These are phyloP conservation scores for Sarcocystis neurona DNA, from an alignment of 169 alveolate species.

Conservation along the genomic window DNA sequence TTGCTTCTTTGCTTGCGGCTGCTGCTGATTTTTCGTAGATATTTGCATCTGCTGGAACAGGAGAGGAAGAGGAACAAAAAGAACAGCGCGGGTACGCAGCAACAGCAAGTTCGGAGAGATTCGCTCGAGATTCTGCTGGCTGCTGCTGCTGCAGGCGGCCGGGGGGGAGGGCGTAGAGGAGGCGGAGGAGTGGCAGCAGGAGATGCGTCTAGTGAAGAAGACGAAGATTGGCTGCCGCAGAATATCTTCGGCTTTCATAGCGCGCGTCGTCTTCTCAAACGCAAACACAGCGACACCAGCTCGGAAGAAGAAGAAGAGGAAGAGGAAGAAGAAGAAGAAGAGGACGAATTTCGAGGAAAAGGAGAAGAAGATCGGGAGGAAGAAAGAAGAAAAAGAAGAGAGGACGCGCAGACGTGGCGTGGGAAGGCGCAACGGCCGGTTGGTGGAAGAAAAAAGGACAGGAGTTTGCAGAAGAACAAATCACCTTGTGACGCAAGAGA, in stretches of 20 bases:
- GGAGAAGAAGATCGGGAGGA: too few relatives aligned
- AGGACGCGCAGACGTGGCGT: too few relatives aligned
- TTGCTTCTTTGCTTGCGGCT: neutral
- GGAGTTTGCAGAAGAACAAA: too few relatives aligned
- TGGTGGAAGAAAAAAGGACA: too few relatives aligned
- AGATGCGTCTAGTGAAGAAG: slow-evolving; percentile 40
- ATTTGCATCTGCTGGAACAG: neutral
- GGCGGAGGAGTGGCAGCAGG: too few relatives aligned
- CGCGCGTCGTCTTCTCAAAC: slow-evolving; percentile 2
- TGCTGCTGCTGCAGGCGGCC: neutral
- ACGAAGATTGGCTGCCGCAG: slow-evolving; percentile 34
- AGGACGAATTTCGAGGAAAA: neutral
- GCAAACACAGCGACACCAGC: slow-evolving; percentile 20
- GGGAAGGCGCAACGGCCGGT: too few relatives aligned
- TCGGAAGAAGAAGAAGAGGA: neutral
- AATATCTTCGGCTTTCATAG: neutral
- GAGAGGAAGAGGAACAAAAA: slow-evolving; percentile 1
- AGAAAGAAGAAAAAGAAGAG: too few relatives aligned
- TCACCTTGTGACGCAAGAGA: too few relatives aligned
- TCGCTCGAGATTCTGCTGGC: too few relatives aligned
- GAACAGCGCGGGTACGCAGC: neutral
- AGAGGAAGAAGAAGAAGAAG: neutral
- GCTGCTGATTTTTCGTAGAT: neutral
- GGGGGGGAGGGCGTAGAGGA: neutral
- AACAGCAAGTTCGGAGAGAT: too few relatives aligned